These are phyloP conservation scores for Tolypocladium cylindrosporum DNA, from an alignment of 2,329 filamentous ascomycete species.

Conservation along the genomic window DNA sequence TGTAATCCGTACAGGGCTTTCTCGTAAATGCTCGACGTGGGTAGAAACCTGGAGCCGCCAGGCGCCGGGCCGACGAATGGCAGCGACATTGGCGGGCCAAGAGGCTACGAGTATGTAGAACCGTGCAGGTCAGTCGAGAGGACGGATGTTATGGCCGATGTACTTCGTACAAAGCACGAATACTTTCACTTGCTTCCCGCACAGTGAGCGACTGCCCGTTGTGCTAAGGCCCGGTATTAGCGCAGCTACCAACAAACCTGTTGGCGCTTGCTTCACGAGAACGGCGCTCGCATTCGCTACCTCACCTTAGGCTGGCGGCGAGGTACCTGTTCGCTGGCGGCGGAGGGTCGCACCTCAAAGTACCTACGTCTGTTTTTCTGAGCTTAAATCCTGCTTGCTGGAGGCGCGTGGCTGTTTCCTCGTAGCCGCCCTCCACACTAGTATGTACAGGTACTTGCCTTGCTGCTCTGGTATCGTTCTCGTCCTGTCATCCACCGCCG, in stretches of 20 bases:
- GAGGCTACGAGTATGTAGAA: background rate
- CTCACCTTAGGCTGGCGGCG: background rate
- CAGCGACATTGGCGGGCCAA: background rate
- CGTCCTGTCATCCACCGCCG: background rate
- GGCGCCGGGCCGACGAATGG: background rate
- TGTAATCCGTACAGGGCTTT: no score
- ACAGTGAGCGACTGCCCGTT: background rate
- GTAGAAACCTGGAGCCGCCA: background rate
- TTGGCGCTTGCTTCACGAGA: background rate
- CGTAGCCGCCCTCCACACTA: background rate
- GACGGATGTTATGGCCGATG: background rate
- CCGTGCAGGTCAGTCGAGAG: background rate
- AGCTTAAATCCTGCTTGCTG: background rate
- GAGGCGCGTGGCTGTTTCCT: background rate
- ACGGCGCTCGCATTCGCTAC: background rate
- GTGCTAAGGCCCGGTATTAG: background rate
- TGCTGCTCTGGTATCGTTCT: background rate
- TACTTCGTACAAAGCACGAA: background rate
- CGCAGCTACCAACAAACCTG: background rate
- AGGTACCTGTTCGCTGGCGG: background rate
- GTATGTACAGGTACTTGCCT: background rate
- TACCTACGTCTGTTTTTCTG: background rate
- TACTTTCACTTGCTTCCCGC: background rate
- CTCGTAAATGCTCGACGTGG: no score
- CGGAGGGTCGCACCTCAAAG: no score